Base-by-base conservation (phyloP, 148 eudicot genomes). In the Amaranthus hypochondriacus region DNA sequence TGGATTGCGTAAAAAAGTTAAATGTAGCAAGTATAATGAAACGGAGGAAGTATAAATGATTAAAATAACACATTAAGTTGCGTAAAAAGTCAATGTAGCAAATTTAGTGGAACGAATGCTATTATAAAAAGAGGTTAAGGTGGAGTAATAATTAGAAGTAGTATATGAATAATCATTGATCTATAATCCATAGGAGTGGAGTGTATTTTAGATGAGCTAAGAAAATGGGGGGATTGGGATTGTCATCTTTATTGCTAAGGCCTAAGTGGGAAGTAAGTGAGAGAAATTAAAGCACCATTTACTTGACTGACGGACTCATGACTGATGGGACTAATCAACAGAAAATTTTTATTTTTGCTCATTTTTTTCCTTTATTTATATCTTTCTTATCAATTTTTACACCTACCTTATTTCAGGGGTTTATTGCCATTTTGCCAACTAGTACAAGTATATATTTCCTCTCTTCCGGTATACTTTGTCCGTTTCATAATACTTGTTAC, bases 271-370 rank as follows among this genome's bases (percentile, higher is more conserved):
- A 46, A 56, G 57, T 43, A 61, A 47, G 13, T 2, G 76, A n/a
- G 6, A 39, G 60, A 8, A 68, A 56, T 28, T 28, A 28, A 28
- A 28, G 39, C 39, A 68, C 50, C 59, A 74, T 51, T 69, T 67
- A 75, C 75, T 69, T 78, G 73, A 78, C 76, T 78, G 82, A 74
- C 62, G 74, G 82, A 69, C 78, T 64, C 70, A 75, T 56, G 78
- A 62, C 42, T 79, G 82, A 79, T 65, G 70, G 56, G 78, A 79
- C 82, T 79, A 5, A 79, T 70, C 82, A 79, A 28, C 58, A 75
- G 57, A 62, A 69, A 6, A 18, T 48, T 39, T 51, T 52, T 64
- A 69, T 76, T 70, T 69, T 62, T 66, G 46, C 51, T 61, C 14
- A 53, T 7, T 68, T 46, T 68, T 46, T 48, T 46, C 3, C 2